Evolutionary conservation across 2,329 filamentous ascomycete genomes (phyloP), one percentile per base, ranked within the genome.

Genomic region (Madurella fahalii): DNA sequence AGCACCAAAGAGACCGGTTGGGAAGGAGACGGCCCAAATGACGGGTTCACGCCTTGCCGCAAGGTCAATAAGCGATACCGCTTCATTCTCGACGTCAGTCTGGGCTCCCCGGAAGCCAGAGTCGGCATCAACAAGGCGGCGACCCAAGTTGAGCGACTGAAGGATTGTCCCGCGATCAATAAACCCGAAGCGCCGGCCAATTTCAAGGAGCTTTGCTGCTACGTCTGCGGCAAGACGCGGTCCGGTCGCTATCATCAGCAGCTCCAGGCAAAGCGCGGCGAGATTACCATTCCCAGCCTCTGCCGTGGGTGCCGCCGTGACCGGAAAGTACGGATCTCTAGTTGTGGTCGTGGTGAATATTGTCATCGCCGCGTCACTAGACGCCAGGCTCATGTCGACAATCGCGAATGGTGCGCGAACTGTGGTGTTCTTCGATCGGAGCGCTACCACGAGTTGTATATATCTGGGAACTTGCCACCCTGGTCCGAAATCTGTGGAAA

Each of bases 381-480:
- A n/a, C n/a, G 9, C 7, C 39, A 50, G 12, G 42, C 40, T 17
- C 40, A 52, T 11, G 31, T 55, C 30, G 47, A 53, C 30, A 39
- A 49, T 8, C 43, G 40, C 2, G 50, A 58, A 40, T 59, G 58
- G 58, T 59, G 58, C 42, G 4, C 34, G 25, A 34, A 18, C 41
- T 59, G 58, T 50, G 58, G 58, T 43, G 47, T 30, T 1, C 31
- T 58, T 12, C 55, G 58, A 25, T 59, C 58, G 9, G 50, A 50
- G 20, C n/a, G 42, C 30, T 53, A 52, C 47, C 55, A 58, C 40
- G 34, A 37, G 15, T 30, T 44, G 18, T 41, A 53, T 9, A n/a
- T 20, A 16, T 50, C 40, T 3, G 50, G 50, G 15, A 3, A 40
- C 9, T 4, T 45, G 47, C 30, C 49, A 5, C 45, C 49, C 2